Evolutionary conservation across 768 basidiomycete species (phyloP), one percentile per base, ranked within the genome.

Genomic region (Lyophyllum semitale): DNA sequence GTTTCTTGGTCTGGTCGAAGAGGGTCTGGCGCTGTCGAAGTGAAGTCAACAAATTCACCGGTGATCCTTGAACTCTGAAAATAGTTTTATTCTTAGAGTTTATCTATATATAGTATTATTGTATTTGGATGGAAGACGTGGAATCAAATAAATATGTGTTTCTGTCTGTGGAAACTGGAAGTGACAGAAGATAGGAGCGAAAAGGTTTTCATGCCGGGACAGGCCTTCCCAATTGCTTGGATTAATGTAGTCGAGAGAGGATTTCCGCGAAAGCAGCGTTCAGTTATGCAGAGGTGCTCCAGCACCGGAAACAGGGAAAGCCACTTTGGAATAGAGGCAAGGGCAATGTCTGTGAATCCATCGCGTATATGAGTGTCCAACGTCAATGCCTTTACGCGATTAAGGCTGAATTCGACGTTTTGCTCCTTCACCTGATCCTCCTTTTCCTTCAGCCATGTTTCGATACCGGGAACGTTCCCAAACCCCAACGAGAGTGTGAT

Each of bases 1-100:
- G 63, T 66, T 9, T 53, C 54, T 8, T 66, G 65, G 65, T 53
- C 59, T 18, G 33, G 42, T 18, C 38, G 52, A n/a, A 48, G 54
- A 48, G 63, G 63, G 11, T 48, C 50, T 23, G 58, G 65, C 11
- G 54, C 50, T 33, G 54, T 62, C 1, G 48, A 53, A 4, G 22
- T 62, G 25, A 48, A 48, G 45, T 60, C 57, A 17, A 59, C 63
- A 4, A 64, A 66, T 43, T 53, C 61, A 13, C 59, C 57, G 22
- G 44, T 61, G 6, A 27, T 27, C 8, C 23, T 66, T 12, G 57
- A 56, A 27, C 53, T 66, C 13, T 64, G 42, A 61, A 27, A 37
- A 2, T 17, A 15, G 25, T 20, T n/a, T 2, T n/a, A 17, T 26
- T 11, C 27, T 7, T 8, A 17, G 8, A 15, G 26, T 17, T n/a